phyloP scores from a whole-genome alignment of 768 basidiomycete genomes.

The Russula compacta region DNA sequence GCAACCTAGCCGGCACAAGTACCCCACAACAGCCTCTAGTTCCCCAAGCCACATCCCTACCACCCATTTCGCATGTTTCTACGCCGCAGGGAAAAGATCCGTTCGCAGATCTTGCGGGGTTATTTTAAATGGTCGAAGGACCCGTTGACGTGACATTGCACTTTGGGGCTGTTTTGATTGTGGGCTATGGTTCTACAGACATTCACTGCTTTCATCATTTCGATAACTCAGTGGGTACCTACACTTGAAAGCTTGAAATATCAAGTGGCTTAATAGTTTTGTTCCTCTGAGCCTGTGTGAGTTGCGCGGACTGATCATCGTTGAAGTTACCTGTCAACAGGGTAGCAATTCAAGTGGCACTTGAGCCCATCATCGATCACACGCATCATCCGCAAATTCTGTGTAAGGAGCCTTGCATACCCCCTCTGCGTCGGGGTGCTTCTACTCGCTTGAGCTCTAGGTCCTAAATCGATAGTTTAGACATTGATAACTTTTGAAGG shows the following conservation, averaged over 20 bases:
- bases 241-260: not conserved
- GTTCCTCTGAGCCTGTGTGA: not conserved
- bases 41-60: conserved; percentile 8
- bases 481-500: not conserved
- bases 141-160: not conserved
- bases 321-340: not conserved
- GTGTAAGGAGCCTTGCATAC: not conserved
- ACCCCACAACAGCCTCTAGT: conserved; percentile 10
- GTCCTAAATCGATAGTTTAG: not conserved
- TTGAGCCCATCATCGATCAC: not conserved
- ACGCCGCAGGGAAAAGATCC: conserved; percentile 58
- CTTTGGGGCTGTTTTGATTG: not conserved
- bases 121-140: conserved; percentile 41
- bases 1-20: not conserved
- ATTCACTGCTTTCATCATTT: conserved; percentile 1
- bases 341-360: not conserved
- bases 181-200: not conserved
- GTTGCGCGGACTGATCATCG: not conserved
- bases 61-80: conserved; percentile 19
- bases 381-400: not conserved
- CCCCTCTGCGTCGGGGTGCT: not conserved
- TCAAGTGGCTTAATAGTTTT: not conserved
- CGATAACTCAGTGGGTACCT: not conserved
- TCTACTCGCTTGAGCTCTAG: not conserved
- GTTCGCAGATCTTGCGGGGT: conserved; percentile 71